Evolutionary conservation across 1,139 yeast genomes (phyloP).

Genomic region (Yamadazyma pseudoaaseri): DNA sequence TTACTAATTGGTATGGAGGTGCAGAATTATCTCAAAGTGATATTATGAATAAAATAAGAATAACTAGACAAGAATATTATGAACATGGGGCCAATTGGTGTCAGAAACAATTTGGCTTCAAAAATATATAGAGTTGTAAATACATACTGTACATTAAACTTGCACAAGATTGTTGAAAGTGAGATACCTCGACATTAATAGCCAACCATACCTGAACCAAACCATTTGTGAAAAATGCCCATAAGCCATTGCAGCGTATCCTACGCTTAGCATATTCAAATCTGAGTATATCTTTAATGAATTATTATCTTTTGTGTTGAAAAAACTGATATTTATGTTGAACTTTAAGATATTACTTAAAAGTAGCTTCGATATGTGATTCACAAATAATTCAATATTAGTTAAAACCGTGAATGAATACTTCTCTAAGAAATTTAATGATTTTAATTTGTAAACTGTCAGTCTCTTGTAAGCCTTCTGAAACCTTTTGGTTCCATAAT

Average conservation of each 20-base stretch:
- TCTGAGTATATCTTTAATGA: constrained; percentile 49
- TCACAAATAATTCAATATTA: constrained; percentile 42
- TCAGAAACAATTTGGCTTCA: constrained; percentile 71
- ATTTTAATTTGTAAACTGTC: constrained; percentile 38
- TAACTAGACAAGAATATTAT: constrained; percentile 74
- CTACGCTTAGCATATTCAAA: constrained; percentile 56
- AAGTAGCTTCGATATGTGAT: constrained; percentile 29
- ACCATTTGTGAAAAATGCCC: constrained; percentile 92
- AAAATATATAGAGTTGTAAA: constrained; percentile 31
- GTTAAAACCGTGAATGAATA: constrained; percentile 52
- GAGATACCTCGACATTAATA: constrained; percentile 71
- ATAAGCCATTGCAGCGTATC: constrained; percentile 73
- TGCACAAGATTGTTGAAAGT: constrained; percentile 65
- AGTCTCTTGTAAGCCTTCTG: constrained; percentile 13
- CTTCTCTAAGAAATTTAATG: constrained; percentile 49
- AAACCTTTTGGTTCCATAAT: constrained; percentile 51
- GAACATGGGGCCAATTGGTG: constrained; percentile 88
- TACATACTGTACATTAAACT: constrained; percentile 8
- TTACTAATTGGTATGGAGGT: constrained; percentile 43
- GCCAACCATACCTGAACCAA: constrained; percentile 95
- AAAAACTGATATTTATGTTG: constrained; percentile 43
- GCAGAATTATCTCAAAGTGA: constrained; percentile 51
- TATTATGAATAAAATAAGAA: constrained; percentile 53
- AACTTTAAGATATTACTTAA: constrained; percentile 34
- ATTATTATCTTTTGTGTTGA: constrained; percentile 22